phyloP scores from a whole-genome alignment of 2,329 filamentous ascomycete genomes.

The Knoxdaviesia proteae region DNA sequence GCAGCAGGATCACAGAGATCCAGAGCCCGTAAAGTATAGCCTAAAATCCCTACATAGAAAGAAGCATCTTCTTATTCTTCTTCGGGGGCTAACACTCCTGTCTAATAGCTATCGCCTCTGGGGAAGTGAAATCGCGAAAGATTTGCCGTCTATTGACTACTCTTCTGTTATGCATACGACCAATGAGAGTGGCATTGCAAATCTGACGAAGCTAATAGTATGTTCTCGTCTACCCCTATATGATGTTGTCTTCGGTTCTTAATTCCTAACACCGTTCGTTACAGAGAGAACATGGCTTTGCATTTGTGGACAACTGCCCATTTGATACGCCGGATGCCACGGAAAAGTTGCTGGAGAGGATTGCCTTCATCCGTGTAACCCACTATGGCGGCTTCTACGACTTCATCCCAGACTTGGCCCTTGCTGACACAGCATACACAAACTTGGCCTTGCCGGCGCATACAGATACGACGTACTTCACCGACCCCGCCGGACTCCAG shows the following conservation, averaged over 20 bases:
- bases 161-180: conserved; percentile 34
- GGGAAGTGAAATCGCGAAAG: conserved; percentile 14
- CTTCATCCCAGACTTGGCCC: conserved; percentile 72
- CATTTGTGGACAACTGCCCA: conserved; percentile 53
- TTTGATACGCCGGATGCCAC: conserved; percentile 46
- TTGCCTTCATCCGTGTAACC: conserved; percentile 72
- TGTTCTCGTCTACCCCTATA: conserved; percentile 7
- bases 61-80: not conserved
- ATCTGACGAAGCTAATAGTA: conserved; percentile 46
- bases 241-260: not conserved
- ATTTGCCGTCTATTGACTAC: conserved; percentile 39
- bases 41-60: not conserved
- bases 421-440: conserved; percentile 83
- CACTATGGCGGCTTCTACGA: conserved; percentile 72
- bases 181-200: conserved; percentile 31
- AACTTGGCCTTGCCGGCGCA: conserved; percentile 64
- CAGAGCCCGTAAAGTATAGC: conserved; percentile 15
- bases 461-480: conserved; percentile 93
- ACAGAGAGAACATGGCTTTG: conserved; percentile 52
- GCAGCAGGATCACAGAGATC: conserved; percentile 11
- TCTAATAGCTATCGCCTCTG: conserved; percentile 7
- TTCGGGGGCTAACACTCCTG: not conserved
- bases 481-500: conserved; percentile 75
- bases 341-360: conserved; percentile 52
- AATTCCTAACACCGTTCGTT: not conserved